Conservation (phyloP, 176 grass and related monocot genomes). For the Oryza brachyantha region DNA sequence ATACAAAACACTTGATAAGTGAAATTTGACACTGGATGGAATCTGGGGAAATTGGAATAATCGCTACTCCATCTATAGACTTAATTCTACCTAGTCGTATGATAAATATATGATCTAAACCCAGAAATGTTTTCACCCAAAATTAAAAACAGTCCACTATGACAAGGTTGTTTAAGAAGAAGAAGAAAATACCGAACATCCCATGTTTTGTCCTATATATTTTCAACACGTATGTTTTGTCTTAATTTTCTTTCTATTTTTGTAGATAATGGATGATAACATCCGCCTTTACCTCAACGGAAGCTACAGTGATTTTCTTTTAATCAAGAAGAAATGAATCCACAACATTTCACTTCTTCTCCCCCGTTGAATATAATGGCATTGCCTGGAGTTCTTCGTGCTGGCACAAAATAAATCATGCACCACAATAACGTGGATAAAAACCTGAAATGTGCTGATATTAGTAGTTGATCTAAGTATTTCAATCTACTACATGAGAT, state of each 20-base stretch:
- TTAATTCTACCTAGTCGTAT: background rate
- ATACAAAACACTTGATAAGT: background rate
- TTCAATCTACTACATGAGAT: background rate
- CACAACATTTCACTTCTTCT: too few relatives aligned
- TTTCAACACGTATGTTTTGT: background rate
- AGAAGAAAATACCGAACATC: background rate
- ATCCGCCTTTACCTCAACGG: too few relatives aligned
- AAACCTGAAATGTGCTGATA: background rate
- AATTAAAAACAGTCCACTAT: background rate
- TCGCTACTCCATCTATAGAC: background rate
- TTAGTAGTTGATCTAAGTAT: background rate
- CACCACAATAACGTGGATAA: background rate
- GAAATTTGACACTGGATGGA: too few relatives aligned
- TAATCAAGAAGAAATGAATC: background rate
- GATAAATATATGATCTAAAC: background rate
- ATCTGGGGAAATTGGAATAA: background rate
- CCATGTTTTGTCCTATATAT: background rate
- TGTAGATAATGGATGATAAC: too few relatives aligned
- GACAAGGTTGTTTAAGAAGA: background rate
- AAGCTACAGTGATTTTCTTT: too few relatives aligned
- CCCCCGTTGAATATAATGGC: too few relatives aligned
- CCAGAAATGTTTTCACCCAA: background rate
- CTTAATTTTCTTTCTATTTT: background rate
- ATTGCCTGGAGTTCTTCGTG: too few relatives aligned
- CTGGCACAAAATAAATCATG: background rate